Evolutionary conservation across 2,329 filamentous ascomycete species (phyloP).

Genomic region (Pyricularia grisea): DNA sequence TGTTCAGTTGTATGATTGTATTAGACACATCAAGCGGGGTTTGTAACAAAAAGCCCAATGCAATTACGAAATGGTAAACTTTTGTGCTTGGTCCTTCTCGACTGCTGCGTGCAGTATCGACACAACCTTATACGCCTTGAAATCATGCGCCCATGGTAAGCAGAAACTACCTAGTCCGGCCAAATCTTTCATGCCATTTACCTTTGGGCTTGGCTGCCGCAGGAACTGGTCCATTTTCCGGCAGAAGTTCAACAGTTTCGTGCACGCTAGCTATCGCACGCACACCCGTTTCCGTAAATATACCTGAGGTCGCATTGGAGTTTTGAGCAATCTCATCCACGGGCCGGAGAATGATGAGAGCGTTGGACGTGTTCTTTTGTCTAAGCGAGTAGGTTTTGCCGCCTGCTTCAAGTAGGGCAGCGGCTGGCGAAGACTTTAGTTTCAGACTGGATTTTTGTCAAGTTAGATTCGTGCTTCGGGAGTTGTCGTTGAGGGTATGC

Average conservation of each 20-base stretch:
- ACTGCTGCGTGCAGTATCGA: neutral
- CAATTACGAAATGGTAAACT: neutral
- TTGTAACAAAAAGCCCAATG: neutral
- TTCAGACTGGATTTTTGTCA: conserved; percentile 26
- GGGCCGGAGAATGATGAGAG: conserved; percentile 45
- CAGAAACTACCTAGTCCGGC: conserved; percentile 26
- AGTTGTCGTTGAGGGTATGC: neutral
- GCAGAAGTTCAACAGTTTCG: conserved; percentile 52
- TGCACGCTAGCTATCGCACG: conserved; percentile 45
- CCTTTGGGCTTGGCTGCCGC: conserved; percentile 25
- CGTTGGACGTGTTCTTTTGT: conserved; percentile 60
- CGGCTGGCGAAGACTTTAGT: conserved; percentile 38
- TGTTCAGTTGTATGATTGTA: neutral
- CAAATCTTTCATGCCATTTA: conserved; percentile 55
- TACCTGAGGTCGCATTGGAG: conserved; percentile 11
- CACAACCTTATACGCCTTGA: neutral
- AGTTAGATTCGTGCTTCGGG: neutral
- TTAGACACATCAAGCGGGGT: neutral
- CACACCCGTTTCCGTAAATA: conserved; percentile 23
- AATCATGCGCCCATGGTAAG: neutral
- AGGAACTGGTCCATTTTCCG: conserved; percentile 24
- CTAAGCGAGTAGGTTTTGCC: conserved; percentile 47
- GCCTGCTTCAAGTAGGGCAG: conserved; percentile 42
- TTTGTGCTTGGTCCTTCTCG: neutral
- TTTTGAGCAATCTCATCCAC: conserved; percentile 9